Conservation (phyloP, 73 alveolate species). For the Tetrahymena elliotti region DNA sequence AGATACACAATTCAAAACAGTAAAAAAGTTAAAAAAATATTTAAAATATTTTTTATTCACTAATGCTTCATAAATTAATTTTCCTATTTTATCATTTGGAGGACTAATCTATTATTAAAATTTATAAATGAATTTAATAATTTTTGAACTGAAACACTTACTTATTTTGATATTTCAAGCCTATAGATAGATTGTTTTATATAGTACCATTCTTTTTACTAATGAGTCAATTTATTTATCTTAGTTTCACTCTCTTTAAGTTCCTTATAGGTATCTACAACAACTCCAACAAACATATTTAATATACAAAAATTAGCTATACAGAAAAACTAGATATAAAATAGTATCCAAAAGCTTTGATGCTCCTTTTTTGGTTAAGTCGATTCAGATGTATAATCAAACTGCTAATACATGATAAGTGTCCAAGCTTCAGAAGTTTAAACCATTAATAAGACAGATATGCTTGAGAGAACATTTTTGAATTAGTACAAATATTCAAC, state of each 20-base stretch:
- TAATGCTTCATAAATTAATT: neutral
- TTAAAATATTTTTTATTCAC: neutral
- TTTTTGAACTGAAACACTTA: neutral
- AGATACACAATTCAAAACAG: neutral
- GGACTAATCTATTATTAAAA: neutral
- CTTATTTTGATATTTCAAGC: conserved; percentile 1
- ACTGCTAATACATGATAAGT: neutral
- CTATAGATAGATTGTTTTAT: neutral
- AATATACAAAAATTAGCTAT: conserved; percentile 20
- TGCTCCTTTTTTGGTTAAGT: neutral
- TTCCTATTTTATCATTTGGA: neutral
- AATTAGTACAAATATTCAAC: neutral
- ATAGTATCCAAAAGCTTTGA: conserved; percentile 13
- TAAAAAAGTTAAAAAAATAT: neutral
- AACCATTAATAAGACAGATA: neutral
- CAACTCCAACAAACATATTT: conserved; percentile 32
- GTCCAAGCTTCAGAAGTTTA: conserved; percentile 33
- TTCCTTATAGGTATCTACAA: conserved; percentile 10
- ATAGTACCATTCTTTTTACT: conserved; percentile 37
- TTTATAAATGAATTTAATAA: neutral
- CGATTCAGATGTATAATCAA: neutral
- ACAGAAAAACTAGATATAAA: conserved; percentile 7
- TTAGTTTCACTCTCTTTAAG: conserved; percentile 14
- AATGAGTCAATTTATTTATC: neutral
- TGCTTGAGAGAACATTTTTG: conserved; percentile 5